Evolutionary conservation across 345 rosid genomes (phyloP).

Genomic region (Ailanthus altissimus): DNA sequence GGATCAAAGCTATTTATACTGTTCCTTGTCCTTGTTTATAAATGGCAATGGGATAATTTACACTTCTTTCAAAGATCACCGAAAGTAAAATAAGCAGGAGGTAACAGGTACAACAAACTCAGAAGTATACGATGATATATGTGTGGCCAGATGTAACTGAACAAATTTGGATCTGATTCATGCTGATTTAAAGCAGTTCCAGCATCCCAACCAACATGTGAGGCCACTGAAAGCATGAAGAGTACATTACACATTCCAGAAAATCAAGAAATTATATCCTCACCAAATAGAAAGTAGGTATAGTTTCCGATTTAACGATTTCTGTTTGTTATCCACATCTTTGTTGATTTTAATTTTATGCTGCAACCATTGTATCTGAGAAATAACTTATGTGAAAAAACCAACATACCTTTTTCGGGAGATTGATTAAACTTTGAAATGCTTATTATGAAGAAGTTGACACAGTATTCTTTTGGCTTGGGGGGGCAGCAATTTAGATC

Average conservation of each 20-base stretch:
- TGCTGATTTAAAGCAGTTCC: slow-evolving; percentile 1
- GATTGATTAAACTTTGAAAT: background rate
- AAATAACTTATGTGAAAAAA: background rate
- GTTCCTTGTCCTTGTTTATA: background rate
- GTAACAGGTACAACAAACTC: background rate
- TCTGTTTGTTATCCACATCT: background rate
- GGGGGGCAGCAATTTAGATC: too few relatives aligned
- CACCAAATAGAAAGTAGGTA: background rate
- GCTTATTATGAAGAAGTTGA: too few relatives aligned
- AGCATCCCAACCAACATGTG: slow-evolving; percentile 11
- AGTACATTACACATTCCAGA: background rate
- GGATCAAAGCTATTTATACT: background rate
- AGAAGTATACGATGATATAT: background rate
- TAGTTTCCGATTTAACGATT: slow-evolving; percentile 2
- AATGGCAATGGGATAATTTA: background rate
- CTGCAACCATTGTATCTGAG: background rate
- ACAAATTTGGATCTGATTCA: background rate
- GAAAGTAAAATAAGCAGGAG: background rate
- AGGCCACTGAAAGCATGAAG: background rate
- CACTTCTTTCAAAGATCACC: too few relatives aligned
- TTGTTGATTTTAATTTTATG: background rate
- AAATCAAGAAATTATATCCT: background rate
- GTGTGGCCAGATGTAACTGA: slow-evolving; percentile 11
- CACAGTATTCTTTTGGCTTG: too few relatives aligned
- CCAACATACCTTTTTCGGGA: background rate